Conservation (phyloP, 176 grass and related monocot species). For the Carex parvula region DNA sequence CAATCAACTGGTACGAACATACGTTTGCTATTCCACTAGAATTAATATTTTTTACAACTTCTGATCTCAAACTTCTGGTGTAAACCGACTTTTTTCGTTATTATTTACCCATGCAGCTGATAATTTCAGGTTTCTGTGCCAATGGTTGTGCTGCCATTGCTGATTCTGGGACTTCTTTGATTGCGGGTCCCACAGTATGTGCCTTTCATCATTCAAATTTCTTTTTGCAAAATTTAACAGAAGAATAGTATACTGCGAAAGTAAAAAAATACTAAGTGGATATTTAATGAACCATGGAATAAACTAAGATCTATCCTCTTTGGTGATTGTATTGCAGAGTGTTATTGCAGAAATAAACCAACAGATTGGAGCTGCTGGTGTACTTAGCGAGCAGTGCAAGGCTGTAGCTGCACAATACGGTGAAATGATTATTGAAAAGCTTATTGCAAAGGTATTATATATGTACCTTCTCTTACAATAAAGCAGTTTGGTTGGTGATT, state of each 20-base stretch:
- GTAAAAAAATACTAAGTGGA: not conserved
- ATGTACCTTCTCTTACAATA: not conserved
- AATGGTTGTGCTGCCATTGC: conserved; percentile 49
- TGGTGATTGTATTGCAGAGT: conserved; percentile 28
- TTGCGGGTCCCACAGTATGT: conserved; percentile 47
- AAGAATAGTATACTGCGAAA: not conserved
- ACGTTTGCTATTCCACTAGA: not conserved
- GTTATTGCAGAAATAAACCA: conserved; percentile 45
- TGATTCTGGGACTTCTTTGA: conserved; percentile 52
- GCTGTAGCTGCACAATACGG: conserved; percentile 39
- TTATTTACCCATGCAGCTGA: not conserved
- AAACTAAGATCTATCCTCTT: not conserved
- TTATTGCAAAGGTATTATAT: conserved; percentile 34
- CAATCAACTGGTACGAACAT: conserved; percentile 65
- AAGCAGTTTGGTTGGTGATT: not conserved
- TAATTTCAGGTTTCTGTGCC: conserved; percentile 40
- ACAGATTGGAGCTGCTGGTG: conserved; percentile 46
- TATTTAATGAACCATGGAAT: not conserved
- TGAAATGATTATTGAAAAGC: conserved; percentile 43
- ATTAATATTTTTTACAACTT: not conserved
- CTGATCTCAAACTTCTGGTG: not conserved
- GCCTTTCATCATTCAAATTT: not conserved
- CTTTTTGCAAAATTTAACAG: not conserved
- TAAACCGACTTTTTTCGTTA: not conserved
- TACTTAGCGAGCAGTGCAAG: conserved; percentile 53